Conservation (phyloP, 2,329 filamentous ascomycete genomes). For the Cladosporium cucumerinum region DNA sequence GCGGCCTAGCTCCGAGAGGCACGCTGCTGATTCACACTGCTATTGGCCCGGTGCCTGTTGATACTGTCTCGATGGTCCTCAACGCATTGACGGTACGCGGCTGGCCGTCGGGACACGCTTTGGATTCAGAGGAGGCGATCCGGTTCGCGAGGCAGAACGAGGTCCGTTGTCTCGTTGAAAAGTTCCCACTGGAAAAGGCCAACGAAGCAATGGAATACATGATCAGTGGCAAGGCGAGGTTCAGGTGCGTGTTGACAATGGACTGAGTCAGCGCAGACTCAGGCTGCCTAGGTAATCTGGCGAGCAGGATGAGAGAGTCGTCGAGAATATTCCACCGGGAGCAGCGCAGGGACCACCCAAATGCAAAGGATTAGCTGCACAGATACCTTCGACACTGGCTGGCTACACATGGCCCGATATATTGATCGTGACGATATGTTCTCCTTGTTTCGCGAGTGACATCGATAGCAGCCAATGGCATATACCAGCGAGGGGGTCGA, state of each 20-base stretch:
- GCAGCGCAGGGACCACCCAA: neutral
- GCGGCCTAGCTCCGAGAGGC: slow-evolving; percentile 53
- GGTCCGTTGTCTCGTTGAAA: slow-evolving; percentile 53
- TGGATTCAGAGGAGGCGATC: slow-evolving; percentile 54
- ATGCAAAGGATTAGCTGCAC: neutral
- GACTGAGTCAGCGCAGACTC: slow-evolving; percentile 25
- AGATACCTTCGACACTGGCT: neutral
- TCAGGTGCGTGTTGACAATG: slow-evolving; percentile 52
- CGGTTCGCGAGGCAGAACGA: slow-evolving; percentile 46
- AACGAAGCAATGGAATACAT: slow-evolving; percentile 51
- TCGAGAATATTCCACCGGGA: neutral
- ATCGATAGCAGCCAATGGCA: neutral
- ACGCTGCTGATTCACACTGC: slow-evolving; percentile 60
- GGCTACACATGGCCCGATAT: neutral
- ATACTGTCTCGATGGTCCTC: slow-evolving; percentile 44
- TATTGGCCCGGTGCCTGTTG: slow-evolving; percentile 43
- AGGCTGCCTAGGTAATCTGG: neutral
- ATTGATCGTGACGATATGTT: neutral
- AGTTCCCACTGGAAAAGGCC: slow-evolving; percentile 50
- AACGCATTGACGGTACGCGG: slow-evolving; percentile 48
- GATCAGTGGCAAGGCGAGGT: slow-evolving; percentile 49
- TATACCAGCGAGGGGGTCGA: neutral
- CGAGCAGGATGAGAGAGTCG: neutral
- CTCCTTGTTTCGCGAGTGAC: neutral
- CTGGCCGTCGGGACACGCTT: slow-evolving; percentile 53